Base-by-base conservation (phyloP, 2,329 filamentous ascomycete genomes). In the Colletotrichum sp. region DNA sequence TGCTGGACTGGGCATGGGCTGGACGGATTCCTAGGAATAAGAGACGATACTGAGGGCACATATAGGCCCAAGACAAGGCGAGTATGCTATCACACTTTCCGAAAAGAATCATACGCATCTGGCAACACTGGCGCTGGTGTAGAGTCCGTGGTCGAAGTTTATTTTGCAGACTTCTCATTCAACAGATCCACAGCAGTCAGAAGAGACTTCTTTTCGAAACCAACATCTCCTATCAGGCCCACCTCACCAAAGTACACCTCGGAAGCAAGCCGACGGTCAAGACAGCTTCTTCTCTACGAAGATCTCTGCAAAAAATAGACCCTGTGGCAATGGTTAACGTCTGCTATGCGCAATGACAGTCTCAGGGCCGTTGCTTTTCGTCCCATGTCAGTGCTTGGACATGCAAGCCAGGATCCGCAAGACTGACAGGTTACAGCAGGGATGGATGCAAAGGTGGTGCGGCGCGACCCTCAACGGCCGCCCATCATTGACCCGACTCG, bases 321-420 rank as follows among this genome's bases (percentile, higher is more conserved):
- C 16, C 44, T 15, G 48, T 67, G 52, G 63, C 55, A 27, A 48
- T 25, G 22, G 27, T 27, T 16, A 32, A 74, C 44, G 57, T 44
- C 36, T 39, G 8, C 60, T 48, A 6, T 25, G 28, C 44, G 61
- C 60, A 34, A 68, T 36, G 55, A n/a, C 55, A 55, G 32, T 28
- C 30, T 34, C 30, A 48, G 64, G 48, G 57, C 44, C 36, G 25
- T 59, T 34, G 60, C 25, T 39, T 65, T 76, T 76, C 72, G 52
- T 76, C 74, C 71, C 71, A 75, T 75, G 71, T 76, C 30, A 19
- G 74, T 76, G 74, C 74, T 76, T 67, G 60, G 74, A 71, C 66
- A 60, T 30, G 59, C 19, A 34, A 32, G 55, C 52, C 66, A 55
- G 71, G 71, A 67, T 76, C 71, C 71, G 66, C 71, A 75, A 13